These are phyloP conservation scores for Linanthus parryae DNA, from an alignment of 148 eudicot genomes.

Conservation along the genomic window DNA sequence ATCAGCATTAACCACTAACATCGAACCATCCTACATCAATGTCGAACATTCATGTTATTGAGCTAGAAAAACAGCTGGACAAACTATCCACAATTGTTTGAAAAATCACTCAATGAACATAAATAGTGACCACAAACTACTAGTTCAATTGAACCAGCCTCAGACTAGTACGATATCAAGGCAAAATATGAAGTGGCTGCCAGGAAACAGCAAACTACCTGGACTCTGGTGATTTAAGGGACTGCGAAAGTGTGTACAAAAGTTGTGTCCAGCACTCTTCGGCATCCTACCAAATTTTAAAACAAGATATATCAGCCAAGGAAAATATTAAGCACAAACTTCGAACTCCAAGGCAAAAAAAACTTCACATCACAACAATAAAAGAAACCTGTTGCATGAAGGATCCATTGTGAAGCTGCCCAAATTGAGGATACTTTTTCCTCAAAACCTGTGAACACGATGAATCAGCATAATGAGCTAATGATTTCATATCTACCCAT, in stretches of 20 bases:
- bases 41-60: no score
- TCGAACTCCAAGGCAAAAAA: background rate
- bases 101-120: no score
- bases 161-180: background rate
- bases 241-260: constrained; percentile 75
- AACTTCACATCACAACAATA: background rate
- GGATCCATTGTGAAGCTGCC: constrained; percentile 84
- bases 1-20: no score
- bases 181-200: no score
- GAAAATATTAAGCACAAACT: constrained; percentile 10
- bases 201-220: constrained; percentile 37
- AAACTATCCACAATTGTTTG: no score
- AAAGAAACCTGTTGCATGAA: constrained; percentile 91
- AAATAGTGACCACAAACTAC: no score
- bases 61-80: no score
- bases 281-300: constrained; percentile 62
- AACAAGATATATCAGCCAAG: background rate
- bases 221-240: constrained; percentile 51
- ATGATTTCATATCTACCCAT: no score
- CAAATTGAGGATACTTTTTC: constrained; percentile 97
- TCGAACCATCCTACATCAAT: no score
- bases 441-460: constrained; percentile 62
- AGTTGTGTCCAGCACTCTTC: constrained; percentile 99
- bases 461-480: constrained; percentile 2
- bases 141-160: background rate